Evolutionary conservation across 371 early-diverging fungal species (phyloP).

Genomic region (Paraphysoderma sedebokerense): DNA sequence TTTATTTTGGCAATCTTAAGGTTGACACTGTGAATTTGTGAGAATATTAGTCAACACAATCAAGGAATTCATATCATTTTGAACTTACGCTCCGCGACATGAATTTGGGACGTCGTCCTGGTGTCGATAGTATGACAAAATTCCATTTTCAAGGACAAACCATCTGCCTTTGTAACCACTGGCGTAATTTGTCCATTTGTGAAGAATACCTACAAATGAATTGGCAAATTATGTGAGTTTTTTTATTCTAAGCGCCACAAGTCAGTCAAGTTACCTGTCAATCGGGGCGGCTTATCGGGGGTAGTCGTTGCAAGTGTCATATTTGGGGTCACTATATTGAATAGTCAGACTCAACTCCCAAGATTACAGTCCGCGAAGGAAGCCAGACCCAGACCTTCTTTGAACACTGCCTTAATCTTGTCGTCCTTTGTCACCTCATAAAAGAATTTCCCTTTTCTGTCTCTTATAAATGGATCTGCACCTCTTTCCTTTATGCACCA

Average conservation of each 20-base stretch:
- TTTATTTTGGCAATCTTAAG: slow-evolving; percentile 40
- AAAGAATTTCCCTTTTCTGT: slow-evolving; percentile 41
- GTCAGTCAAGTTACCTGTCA: slow-evolving; percentile 5
- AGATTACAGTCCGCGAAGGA: too few relatives aligned
- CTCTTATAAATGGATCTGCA: slow-evolving; percentile 46
- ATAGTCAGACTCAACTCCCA: too few relatives aligned
- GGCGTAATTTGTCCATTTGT: slow-evolving; percentile 73
- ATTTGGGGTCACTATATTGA: too few relatives aligned
- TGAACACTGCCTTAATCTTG: slow-evolving; percentile 32
- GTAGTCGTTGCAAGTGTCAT: slow-evolving; percentile 11
- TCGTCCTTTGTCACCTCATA: slow-evolving; percentile 29
- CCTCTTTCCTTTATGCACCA: slow-evolving; percentile 44
- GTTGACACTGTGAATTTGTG: too few relatives aligned
- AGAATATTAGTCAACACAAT: too few relatives aligned
- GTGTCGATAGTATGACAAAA: slow-evolving; percentile 56
- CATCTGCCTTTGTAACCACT: slow-evolving; percentile 57
- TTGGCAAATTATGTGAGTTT: slow-evolving; percentile 9
- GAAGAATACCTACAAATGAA: slow-evolving; percentile 34
- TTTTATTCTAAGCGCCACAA: background rate
- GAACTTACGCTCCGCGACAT: slow-evolving; percentile 60
- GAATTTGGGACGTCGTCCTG: slow-evolving; percentile 47
- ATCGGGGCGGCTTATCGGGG: slow-evolving; percentile 23
- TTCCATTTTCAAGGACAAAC: slow-evolving; percentile 56
- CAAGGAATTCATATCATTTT: too few relatives aligned
- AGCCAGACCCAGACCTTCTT: slow-evolving; percentile 21